Evolutionary conservation across 768 basidiomycete species (phyloP).

Genomic region (Agaricus blazei): DNA sequence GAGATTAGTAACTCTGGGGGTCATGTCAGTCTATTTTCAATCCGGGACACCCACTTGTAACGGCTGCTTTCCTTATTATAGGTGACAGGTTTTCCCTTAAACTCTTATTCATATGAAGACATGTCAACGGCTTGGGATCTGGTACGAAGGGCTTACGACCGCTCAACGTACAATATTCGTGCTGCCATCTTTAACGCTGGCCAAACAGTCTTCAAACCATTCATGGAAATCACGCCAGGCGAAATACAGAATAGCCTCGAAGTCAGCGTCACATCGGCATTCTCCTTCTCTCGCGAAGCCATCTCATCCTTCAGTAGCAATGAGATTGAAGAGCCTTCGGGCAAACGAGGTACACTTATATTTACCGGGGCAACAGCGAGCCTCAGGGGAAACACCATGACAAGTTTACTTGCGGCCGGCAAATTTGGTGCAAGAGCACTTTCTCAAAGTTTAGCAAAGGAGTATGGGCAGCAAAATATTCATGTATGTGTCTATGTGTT

Average conservation of each 20-base stretch:
- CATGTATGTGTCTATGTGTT: slow-evolving; percentile 60
- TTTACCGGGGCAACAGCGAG: slow-evolving; percentile 75
- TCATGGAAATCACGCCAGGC: slow-evolving; percentile 56
- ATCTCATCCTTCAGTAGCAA: slow-evolving; percentile 59
- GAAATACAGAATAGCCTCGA: slow-evolving; percentile 49
- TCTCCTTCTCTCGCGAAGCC: slow-evolving; percentile 58
- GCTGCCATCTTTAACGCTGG: slow-evolving; percentile 65
- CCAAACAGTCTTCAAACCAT: slow-evolving; percentile 56
- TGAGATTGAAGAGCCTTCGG: slow-evolving; percentile 38
- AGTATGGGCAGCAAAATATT: slow-evolving; percentile 70
- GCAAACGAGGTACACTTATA: slow-evolving; percentile 58
- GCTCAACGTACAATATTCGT: slow-evolving; percentile 46
- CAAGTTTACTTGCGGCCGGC: slow-evolving; percentile 58
- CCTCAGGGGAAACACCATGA: slow-evolving; percentile 53
- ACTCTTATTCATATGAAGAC: slow-evolving; percentile 42
- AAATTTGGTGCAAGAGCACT: slow-evolving; percentile 62
- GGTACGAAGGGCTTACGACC: slow-evolving; percentile 41
- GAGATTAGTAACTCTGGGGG: slow-evolving; percentile 57
- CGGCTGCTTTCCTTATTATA: slow-evolving; percentile 18
- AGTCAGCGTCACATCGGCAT: slow-evolving; percentile 51
- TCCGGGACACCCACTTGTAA: neutral
- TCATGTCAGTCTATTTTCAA: slow-evolving; percentile 32
- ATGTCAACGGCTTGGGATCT: slow-evolving; percentile 44
- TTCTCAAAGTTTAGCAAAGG: slow-evolving; percentile 68
- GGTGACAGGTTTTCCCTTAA: slow-evolving; percentile 55